These are phyloP conservation scores for Backusella morwellensis DNA, from an alignment of 192 early-diverging fungal species.

Conservation along the genomic window DNA sequence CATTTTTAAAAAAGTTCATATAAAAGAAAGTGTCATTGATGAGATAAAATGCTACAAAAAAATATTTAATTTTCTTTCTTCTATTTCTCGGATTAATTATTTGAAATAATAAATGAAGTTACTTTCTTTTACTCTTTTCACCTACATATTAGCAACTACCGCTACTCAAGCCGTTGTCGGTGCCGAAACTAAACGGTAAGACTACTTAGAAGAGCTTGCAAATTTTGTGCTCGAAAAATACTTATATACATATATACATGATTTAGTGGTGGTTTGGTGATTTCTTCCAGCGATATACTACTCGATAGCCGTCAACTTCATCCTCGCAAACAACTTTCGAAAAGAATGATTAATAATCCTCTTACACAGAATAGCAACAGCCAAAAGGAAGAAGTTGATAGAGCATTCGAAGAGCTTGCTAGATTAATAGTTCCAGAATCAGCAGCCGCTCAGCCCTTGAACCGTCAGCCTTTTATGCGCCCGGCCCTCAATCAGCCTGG, in stretches of 20 bases:
- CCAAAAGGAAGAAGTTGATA: neutral
- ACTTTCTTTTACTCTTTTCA: neutral
- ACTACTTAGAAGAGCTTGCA: neutral
- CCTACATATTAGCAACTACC: neutral
- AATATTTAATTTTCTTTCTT: neutral
- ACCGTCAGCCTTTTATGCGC: neutral
- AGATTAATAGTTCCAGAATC: neutral
- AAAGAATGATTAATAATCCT: neutral
- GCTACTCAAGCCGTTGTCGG: neutral
- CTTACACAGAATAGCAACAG: neutral
- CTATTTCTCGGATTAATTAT: constrained; percentile 4
- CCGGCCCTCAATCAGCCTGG: neutral
- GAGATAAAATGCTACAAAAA: neutral
- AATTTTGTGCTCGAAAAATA: neutral
- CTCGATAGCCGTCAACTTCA: neutral
- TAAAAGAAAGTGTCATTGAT: neutral
- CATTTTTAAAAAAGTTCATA: neutral
- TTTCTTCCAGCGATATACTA: neutral
- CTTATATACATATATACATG: neutral
- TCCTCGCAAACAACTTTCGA: neutral
- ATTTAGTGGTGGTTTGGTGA: neutral
- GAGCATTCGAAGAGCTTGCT: neutral
- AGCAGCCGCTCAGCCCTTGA: neutral
- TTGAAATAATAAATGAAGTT: neutral
- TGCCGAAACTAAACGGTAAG: neutral